phyloP scores from a whole-genome alignment of 148 eudicot species.

The Persicaria maculosa region DNA sequence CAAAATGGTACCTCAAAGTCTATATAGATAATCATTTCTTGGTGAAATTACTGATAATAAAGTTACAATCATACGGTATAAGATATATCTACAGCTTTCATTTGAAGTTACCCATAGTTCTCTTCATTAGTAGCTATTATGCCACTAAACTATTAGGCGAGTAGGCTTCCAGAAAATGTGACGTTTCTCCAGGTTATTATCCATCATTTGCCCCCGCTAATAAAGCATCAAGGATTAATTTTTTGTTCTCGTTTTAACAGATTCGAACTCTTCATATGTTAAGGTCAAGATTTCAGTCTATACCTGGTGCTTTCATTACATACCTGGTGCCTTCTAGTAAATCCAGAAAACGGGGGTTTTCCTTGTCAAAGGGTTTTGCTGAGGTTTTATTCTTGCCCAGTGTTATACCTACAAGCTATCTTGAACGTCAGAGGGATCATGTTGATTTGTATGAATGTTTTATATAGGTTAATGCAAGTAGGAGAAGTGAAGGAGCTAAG shows the following conservation, averaged over 20 bases:
- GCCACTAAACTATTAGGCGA: not conserved
- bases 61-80: not conserved
- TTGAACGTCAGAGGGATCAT: slow-evolving; percentile 8
- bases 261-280: slow-evolving; percentile 88
- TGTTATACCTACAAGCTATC: not conserved
- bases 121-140: not conserved
- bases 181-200: not conserved
- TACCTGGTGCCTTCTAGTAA: slow-evolving; percentile 65
- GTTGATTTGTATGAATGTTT: not conserved
- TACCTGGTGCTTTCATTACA: slow-evolving; percentile 86
- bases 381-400: slow-evolving; percentile 39
- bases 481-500: slow-evolving; percentile 75
- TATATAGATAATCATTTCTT: not conserved
- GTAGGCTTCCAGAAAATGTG: slow-evolving; percentile 1
- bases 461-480: slow-evolving; percentile 51
- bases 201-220: not conserved
- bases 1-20: not conserved
- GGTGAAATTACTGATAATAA: not conserved
- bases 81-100: not conserved
- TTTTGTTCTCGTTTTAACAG: slow-evolving; percentile 33
- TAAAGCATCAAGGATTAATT: not conserved
- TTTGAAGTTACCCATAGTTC: not conserved
- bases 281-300: slow-evolving; percentile 79
- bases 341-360: slow-evolving; percentile 51
- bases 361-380: slow-evolving; percentile 53